Percentiles rank a stretch among this genome's conserved stretches.
Evolutionary conservation across 2,329 filamentous ascomycete species (phyloP).

Genomic region (Curvularia verruculosa): DNA sequence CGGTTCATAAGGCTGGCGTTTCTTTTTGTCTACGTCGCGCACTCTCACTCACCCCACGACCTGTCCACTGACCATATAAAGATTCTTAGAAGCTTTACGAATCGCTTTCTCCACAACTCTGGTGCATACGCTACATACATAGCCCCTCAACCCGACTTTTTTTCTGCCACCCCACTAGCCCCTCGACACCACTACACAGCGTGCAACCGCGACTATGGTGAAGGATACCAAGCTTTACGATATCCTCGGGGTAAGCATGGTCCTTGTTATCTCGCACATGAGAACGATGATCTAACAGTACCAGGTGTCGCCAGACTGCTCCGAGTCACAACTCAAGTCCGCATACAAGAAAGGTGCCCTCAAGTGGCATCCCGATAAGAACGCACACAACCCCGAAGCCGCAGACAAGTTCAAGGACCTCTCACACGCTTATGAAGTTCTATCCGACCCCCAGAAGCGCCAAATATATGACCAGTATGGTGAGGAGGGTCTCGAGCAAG

Average conservation of each 20-base stretch:
- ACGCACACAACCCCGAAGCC: conserved; percentile 87
- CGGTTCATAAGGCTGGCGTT: conserved; percentile 26
- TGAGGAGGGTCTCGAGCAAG: conserved; percentile 89
- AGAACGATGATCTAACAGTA: conserved; percentile 21
- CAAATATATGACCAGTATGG: conserved; percentile 95
- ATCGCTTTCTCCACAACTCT: conserved; percentile 11
- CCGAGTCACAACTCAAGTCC: conserved; percentile 87
- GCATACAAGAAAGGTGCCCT: conserved; percentile 84
- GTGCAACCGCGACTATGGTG: conserved; percentile 64
- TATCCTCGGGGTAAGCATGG: conserved; percentile 68
- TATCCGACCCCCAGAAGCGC: conserved; percentile 92
- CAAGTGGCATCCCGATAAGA: conserved; percentile 94
- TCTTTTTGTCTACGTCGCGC: conserved; percentile 17
- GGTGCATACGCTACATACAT: conserved; percentile 13
- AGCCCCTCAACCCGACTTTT: conserved; percentile 26
- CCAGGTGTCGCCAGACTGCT: conserved; percentile 78
- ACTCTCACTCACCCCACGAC: conserved; percentile 11
- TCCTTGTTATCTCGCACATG: conserved; percentile 35
- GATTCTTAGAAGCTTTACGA: conserved; percentile 7
- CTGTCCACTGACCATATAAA: conserved; percentile 26
- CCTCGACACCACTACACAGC: conserved; percentile 20
- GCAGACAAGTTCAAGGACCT: conserved; percentile 99
- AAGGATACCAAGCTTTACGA: conserved; percentile 84
- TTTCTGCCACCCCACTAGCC: conserved; percentile 35
- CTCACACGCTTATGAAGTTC: conserved; percentile 92